Conservation (phyloP, 176 grass and related monocot species). For the Oryza meyeriana region DNA sequence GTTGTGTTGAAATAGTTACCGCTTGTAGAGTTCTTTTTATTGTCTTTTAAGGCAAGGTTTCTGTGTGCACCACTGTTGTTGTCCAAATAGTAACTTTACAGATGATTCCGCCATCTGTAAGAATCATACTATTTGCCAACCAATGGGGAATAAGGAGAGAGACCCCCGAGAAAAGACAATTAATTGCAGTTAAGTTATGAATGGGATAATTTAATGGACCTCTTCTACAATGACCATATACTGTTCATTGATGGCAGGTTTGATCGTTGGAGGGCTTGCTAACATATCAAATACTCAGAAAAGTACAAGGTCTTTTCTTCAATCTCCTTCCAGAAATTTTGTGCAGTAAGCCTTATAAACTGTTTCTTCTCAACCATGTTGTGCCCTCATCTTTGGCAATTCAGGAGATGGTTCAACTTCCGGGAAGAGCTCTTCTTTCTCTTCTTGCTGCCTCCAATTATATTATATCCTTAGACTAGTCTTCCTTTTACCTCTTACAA, state of each 20-base stretch:
- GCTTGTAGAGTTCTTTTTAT: background rate
- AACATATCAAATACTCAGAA: constrained; percentile 83
- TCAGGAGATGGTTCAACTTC: constrained; percentile 98
- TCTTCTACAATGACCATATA: background rate
- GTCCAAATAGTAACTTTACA: too few species aligned
- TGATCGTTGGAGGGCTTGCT: constrained; percentile 84
- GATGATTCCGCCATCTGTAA: too few species aligned
- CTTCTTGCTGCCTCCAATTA: constrained; percentile 89
- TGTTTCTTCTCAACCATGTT: background rate
- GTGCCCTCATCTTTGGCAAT: background rate
- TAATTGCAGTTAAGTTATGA: background rate
- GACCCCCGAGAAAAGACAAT: too few species aligned
- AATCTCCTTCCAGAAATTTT: background rate
- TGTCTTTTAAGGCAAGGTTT: background rate
- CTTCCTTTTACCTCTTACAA: background rate
- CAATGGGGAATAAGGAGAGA: too few species aligned
- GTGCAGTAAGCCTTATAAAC: background rate
- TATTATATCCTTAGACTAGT: constrained; percentile 87
- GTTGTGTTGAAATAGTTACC: background rate
- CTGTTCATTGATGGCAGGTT: constrained; percentile 45
- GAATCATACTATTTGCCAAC: too few species aligned
- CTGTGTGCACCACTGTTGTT: too few species aligned
- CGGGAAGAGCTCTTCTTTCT: constrained; percentile 89
- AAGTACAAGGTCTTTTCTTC: constrained; percentile 57
- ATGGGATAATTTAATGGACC: background rate